These are phyloP conservation scores for Peterozyma xylosa DNA, from an alignment of 805 yeast genomes.

Conservation along the genomic window DNA sequence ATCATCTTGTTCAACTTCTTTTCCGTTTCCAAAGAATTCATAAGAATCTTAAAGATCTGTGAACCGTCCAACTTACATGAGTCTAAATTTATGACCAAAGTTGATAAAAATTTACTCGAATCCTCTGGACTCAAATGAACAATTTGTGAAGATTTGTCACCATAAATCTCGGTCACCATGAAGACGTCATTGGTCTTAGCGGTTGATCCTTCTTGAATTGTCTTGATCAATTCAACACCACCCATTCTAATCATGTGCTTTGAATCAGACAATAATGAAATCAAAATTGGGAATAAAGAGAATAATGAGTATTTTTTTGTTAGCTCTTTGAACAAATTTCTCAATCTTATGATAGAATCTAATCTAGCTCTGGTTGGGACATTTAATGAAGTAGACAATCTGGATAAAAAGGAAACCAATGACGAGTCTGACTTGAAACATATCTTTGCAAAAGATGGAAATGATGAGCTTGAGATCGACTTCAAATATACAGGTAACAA, in stretches of 20 bases:
- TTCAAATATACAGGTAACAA: conserved; percentile 35
- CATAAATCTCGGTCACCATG: conserved; percentile 53
- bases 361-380: conserved; percentile 53
- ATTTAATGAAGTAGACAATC: conserved; percentile 48
- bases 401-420: conserved; percentile 48
- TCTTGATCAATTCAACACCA: conserved; percentile 28
- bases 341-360: conserved; percentile 36
- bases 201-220: conserved; percentile 27
- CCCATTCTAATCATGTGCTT: conserved; percentile 42
- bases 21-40: conserved; percentile 32
- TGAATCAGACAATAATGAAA: conserved; percentile 45
- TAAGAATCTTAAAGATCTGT: conserved; percentile 32
- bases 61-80: conserved; percentile 44
- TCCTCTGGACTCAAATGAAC: conserved; percentile 63
- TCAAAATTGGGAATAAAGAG: conserved; percentile 49
- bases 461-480: conserved; percentile 25
- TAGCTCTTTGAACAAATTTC: conserved; percentile 25
- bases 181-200: conserved; percentile 31
- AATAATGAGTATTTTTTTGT: conserved; percentile 30
- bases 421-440: conserved; percentile 33
- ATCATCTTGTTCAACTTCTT: conserved; percentile 49
- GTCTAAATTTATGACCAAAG: conserved; percentile 26
- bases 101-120: conserved; percentile 34
- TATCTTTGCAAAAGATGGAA: conserved; percentile 19
- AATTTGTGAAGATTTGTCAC: conserved; percentile 35